A percentile compares a stretch with the other conserved stretches of the same genome.
phyloP scores from a whole-genome alignment of 345 rosid genomes.

The Cardamine chenopodiifolia region DNA sequence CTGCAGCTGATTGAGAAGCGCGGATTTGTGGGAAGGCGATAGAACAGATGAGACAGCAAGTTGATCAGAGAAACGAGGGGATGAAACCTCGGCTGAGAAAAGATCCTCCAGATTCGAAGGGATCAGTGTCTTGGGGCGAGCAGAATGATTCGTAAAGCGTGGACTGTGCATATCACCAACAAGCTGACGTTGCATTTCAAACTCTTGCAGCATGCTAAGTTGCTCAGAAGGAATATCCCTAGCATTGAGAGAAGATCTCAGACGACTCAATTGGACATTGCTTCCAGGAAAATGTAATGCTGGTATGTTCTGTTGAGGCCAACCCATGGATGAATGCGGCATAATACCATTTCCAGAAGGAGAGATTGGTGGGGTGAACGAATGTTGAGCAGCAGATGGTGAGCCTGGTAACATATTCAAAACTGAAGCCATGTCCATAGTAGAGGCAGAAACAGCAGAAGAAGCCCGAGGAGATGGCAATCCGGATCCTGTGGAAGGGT shows the following conservation, averaged over 20 bases:
- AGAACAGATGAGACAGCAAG: conserved; percentile 56
- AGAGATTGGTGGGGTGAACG: conserved; percentile 85
- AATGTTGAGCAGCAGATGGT: conserved; percentile 68
- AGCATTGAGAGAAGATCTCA: conserved; percentile 83
- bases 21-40: conserved; percentile 68
- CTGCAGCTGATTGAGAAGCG: conserved; percentile 63
- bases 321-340: conserved; percentile 62
- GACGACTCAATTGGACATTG: conserved; percentile 81
- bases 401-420: conserved; percentile 83
- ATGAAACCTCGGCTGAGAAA: conserved; percentile 61
- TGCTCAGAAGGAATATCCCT: conserved; percentile 71
- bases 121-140: conserved; percentile 61
- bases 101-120: conserved; percentile 78
- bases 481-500: conserved; percentile 87
- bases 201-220: conserved; percentile 62
- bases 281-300: conserved; percentile 80
- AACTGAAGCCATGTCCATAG: conserved; percentile 87
- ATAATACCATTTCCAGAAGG: conserved; percentile 72
- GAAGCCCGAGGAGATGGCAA: conserved; percentile 73
- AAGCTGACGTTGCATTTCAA: conserved; percentile 64
- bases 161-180: conserved; percentile 60
- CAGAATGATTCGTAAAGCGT: conserved; percentile 59
- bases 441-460: conserved; percentile 49
- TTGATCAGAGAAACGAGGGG: conserved; percentile 66
- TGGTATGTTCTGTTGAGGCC: conserved; percentile 92